Evolutionary conservation across 169 alveolate species (phyloP).

Genomic region (Cryptosporidium tyzzeri): DNA sequence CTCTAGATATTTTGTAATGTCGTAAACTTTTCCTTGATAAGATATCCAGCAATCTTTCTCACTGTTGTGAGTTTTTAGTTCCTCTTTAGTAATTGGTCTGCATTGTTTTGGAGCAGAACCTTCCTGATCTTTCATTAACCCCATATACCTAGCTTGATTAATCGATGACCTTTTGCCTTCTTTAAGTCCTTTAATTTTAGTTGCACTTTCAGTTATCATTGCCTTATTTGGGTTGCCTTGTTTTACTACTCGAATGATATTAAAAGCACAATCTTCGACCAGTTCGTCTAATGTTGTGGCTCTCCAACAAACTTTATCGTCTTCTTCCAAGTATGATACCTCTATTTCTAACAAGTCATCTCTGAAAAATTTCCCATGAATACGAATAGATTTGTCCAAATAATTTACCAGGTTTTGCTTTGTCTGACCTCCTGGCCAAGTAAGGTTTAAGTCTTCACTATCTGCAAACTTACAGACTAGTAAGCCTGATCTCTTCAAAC

Average conservation of each 20-base stretch:
- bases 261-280: background rate
- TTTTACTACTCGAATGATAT: constrained; percentile 28
- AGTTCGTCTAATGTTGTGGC: constrained; percentile 18
- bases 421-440: constrained; percentile 54
- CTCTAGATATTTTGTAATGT: constrained; percentile 51
- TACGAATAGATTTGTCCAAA: constrained; percentile 20
- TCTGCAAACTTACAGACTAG: constrained; percentile 49
- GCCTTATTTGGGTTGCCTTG: constrained; percentile 8
- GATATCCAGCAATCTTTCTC: constrained; percentile 60
- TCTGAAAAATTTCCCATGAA: background rate
- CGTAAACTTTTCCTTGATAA: constrained; percentile 62
- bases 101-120: background rate
- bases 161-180: constrained; percentile 18
- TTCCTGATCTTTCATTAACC: constrained; percentile 4
- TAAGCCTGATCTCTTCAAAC: constrained; percentile 27
- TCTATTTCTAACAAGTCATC: constrained; percentile 30
- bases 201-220: background rate
- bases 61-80: constrained; percentile 16
- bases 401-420: background rate
- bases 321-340: constrained; percentile 44
- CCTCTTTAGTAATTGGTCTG: constrained; percentile 12
- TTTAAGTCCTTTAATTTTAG: constrained; percentile 2
- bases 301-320: constrained; percentile 16
- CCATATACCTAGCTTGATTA: constrained; percentile 54
- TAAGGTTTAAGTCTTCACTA: constrained; percentile 7